phyloP scores from a whole-genome alignment of 495 filamentous ascomycete genomes.

The Penicillium cosmopolitanum region DNA sequence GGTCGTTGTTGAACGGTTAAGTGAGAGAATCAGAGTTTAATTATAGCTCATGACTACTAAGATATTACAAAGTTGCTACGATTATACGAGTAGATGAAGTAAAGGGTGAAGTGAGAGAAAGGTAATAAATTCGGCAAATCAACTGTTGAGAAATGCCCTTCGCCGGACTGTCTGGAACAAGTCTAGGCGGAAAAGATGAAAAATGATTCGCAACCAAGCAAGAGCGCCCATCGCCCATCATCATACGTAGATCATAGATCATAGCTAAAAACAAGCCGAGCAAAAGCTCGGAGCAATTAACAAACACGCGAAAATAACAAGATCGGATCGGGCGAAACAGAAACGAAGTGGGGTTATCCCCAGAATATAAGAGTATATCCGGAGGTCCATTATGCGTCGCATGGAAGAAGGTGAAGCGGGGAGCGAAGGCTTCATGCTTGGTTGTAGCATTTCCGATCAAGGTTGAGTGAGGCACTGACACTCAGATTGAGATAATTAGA shows the following conservation, averaged over 20 bases:
- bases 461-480: background rate
- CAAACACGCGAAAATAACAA: constrained; percentile 2
- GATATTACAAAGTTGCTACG: too few species aligned
- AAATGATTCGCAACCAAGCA: constrained; percentile 1
- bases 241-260: background rate
- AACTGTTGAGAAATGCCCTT: constrained; percentile 3
- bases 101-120: background rate
- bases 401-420: background rate
- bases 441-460: background rate
- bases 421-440: background rate
- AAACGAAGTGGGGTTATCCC: constrained; percentile 1
- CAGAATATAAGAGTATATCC: background rate
- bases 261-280: constrained; percentile 2
- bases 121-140: background rate
- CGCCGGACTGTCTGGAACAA: background rate
- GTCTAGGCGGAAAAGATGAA: background rate
- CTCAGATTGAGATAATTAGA: background rate
- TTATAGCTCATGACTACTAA: too few species aligned
- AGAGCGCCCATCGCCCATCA: constrained; percentile 1
- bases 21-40: background rate
- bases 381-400: background rate
- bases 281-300: background rate
- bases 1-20: background rate
- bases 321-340: background rate
- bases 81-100: too few species aligned